Conservation (phyloP, 768 basidiomycete genomes). For the Cystofilobasidium ferigula region DNA sequence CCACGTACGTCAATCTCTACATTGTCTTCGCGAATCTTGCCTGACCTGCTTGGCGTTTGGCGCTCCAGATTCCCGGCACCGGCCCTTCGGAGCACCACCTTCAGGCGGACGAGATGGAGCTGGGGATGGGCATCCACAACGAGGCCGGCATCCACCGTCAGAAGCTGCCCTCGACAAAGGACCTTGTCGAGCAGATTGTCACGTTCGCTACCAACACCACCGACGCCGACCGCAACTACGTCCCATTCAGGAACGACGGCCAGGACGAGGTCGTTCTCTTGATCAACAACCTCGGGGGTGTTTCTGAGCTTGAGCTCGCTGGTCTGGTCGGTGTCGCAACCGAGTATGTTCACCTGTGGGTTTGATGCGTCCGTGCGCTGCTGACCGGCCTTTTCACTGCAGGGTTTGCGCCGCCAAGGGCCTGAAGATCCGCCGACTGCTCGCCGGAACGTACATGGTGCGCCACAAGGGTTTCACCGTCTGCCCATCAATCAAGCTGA, state of each 20-base stretch:
- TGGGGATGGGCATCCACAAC: slow-evolving; percentile 42
- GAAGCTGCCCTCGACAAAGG: slow-evolving; percentile 30
- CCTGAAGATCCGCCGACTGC: slow-evolving; percentile 51
- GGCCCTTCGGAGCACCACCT: slow-evolving; percentile 36
- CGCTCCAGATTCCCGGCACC: slow-evolving; percentile 42
- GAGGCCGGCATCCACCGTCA: slow-evolving; percentile 40
- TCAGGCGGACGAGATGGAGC: slow-evolving; percentile 37
- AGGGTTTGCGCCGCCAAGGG: slow-evolving; percentile 24
- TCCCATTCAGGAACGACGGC: slow-evolving; percentile 38
- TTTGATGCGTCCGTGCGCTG: neutral
- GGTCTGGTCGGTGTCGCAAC: slow-evolving; percentile 31
- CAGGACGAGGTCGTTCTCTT: slow-evolving; percentile 38
- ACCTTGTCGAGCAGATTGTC: slow-evolving; percentile 39
- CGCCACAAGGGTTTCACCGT: neutral
- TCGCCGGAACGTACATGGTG: slow-evolving; percentile 73
- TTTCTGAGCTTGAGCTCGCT: slow-evolving; percentile 36
- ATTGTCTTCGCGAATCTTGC: too few relatives aligned
- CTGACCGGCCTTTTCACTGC: neutral
- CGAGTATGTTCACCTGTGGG: slow-evolving; percentile 12
- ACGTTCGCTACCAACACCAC: slow-evolving; percentile 35
- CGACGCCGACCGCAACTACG: slow-evolving; percentile 39
- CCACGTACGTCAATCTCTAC: too few relatives aligned
- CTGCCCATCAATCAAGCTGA: neutral
- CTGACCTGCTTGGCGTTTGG: too few relatives aligned
- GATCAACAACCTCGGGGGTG: slow-evolving; percentile 40